Percentiles rank a stretch among this genome's conserved stretches.
These are phyloP conservation scores for Aspergillus bombycis DNA, from an alignment of 2,329 filamentous ascomycete genomes.

Conservation along the genomic window DNA sequence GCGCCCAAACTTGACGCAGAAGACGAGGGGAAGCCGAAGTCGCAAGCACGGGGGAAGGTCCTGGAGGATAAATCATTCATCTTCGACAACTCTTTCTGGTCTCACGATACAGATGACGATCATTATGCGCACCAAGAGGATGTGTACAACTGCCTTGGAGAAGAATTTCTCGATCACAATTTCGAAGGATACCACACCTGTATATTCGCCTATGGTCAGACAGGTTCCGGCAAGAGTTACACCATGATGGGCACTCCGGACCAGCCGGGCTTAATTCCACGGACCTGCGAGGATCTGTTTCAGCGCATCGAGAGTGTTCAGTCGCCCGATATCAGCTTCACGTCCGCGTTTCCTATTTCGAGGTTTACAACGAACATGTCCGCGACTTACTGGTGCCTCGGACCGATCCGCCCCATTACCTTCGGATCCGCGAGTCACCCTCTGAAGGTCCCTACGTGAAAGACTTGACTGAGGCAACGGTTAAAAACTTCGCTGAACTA, in stretches of 20 bases:
- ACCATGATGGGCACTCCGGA: constrained; percentile 93
- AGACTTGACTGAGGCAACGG: constrained; percentile 89
- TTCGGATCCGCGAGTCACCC: constrained; percentile 95
- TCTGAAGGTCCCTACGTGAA: constrained; percentile 96
- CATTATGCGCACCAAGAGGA: constrained; percentile 93
- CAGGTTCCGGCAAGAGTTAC: constrained; percentile 95
- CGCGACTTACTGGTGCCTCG: constrained; percentile 85
- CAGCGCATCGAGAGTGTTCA: constrained; percentile 85
- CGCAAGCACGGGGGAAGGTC: constrained; percentile 68
- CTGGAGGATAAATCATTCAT: constrained; percentile 89
- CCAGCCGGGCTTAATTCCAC: constrained; percentile 86
- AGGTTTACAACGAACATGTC: constrained; percentile 99
- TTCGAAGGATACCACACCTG: constrained; percentile 99
- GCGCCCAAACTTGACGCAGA: constrained; percentile 63
- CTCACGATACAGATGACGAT: constrained; percentile 74
- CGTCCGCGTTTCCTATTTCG: constrained; percentile 96
- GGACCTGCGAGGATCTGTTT: constrained; percentile 95
- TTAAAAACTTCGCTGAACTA: constrained; percentile 84
- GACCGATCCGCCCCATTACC: constrained; percentile 80
- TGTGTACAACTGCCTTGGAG: constrained; percentile 89
- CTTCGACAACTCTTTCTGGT: constrained; percentile 99
- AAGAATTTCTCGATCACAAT: constrained; percentile 98
- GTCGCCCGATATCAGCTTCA: constrained; percentile 91
- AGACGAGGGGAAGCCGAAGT: constrained; percentile 58
- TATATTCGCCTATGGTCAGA: constrained; percentile 98